Conservation (phyloP, 768 basidiomycete species). For the Lanmaoa pseudosensibilis region DNA sequence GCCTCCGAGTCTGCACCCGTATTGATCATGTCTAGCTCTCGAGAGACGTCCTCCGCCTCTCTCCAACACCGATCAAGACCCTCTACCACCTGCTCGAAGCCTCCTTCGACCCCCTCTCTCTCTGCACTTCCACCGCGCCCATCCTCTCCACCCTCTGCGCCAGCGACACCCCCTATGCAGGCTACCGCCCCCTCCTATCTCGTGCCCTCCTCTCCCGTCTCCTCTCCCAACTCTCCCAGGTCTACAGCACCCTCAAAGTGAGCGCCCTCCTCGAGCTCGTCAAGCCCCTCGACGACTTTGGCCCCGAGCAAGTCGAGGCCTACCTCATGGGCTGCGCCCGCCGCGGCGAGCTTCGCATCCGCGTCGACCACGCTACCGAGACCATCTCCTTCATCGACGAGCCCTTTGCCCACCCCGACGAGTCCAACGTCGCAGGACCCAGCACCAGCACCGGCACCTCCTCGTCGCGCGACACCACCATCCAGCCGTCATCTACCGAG, state of each 20-base stretch:
- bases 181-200: slow-evolving; percentile 87
- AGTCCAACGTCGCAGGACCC: slow-evolving; percentile 27
- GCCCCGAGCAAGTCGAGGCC: slow-evolving; percentile 77
- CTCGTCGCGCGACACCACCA: slow-evolving; percentile 41
- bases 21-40: slow-evolving; percentile 55
- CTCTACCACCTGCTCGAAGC: slow-evolving; percentile 90
- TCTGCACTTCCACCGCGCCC: slow-evolving; percentile 77
- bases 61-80: slow-evolving; percentile 67
- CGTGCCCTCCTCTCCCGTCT: slow-evolving; percentile 90
- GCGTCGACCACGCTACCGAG: slow-evolving; percentile 85
- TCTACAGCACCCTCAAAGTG: slow-evolving; percentile 87
- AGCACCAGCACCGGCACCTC: slow-evolving; percentile 13
- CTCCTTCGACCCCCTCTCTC: slow-evolving; percentile 88
- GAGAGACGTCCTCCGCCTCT: slow-evolving; percentile 79
- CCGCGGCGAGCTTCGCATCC: slow-evolving; percentile 81
- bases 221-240: slow-evolving; percentile 86
- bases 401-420: slow-evolving; percentile 51
- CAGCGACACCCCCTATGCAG: slow-evolving; percentile 52
- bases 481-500: slow-evolving; percentile 73
- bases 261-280: slow-evolving; percentile 76
- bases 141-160: slow-evolving; percentile 63
- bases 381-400: slow-evolving; percentile 85
- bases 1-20: background rate
- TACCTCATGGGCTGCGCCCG: slow-evolving; percentile 93
- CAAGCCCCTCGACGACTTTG: slow-evolving; percentile 62